Percentiles rank a stretch among this genome's conserved stretches.
Conservation (phyloP, 2,329 filamentous ascomycete species). For the Alternaria arbusti region DNA sequence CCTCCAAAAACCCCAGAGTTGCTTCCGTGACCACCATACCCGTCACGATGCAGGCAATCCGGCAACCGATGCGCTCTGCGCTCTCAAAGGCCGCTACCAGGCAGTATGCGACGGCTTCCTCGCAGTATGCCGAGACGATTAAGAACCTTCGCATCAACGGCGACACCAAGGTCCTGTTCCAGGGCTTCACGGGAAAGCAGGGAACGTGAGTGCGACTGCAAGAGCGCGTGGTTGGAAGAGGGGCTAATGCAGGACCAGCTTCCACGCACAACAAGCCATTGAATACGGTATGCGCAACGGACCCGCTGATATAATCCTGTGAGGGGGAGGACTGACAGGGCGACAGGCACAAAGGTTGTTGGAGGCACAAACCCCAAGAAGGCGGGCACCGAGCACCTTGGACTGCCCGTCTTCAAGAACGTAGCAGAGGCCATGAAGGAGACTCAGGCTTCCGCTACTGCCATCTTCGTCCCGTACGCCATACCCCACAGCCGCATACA, state of each 20-base stretch:
- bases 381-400: conserved; percentile 87
- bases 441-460: conserved; percentile 88
- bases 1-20: conserved; percentile 20
- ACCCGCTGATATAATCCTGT: conserved; percentile 18
- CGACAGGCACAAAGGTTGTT: conserved; percentile 88
- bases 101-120: conserved; percentile 76
- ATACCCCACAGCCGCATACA: not conserved
- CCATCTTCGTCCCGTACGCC: conserved; percentile 91
- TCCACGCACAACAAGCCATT: conserved; percentile 97
- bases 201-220: conserved; percentile 65
- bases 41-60: conserved; percentile 81
- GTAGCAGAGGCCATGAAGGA: conserved; percentile 88
- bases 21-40: conserved; percentile 34
- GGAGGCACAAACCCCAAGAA: conserved; percentile 99
- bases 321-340: conserved; percentile 36
- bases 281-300: conserved; percentile 78
- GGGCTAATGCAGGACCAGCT: conserved; percentile 63
- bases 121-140: conserved; percentile 57
- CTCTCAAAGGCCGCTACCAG: conserved; percentile 71
- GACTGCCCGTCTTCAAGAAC: conserved; percentile 88
- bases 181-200: conserved; percentile 97
- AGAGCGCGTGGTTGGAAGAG: not conserved
- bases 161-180: conserved; percentile 94
- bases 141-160: conserved; percentile 88
- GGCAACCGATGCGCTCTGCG: conserved; percentile 74